phyloP scores from a whole-genome alignment of 371 early-diverging fungal genomes.

The Mucor mucedo region DNA sequence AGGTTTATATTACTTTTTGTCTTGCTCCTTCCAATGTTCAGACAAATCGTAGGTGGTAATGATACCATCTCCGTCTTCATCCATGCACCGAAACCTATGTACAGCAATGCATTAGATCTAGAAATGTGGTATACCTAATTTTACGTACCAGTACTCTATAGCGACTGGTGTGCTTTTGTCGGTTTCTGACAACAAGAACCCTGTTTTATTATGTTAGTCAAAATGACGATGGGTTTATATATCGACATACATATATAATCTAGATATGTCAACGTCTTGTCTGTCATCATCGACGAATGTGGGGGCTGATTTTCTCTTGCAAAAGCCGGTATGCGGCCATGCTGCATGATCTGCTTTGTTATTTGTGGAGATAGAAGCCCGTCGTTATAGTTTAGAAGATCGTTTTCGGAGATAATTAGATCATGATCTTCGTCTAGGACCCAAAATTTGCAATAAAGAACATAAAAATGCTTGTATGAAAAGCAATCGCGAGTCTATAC shows the following conservation, averaged over 20 bases:
- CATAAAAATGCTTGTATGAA: constrained; percentile 96
- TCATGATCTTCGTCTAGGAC: constrained; percentile 85
- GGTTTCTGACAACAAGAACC: constrained; percentile 88
- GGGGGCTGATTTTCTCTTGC: constrained; percentile 3
- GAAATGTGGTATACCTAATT: too few species aligned
- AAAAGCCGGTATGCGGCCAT: constrained; percentile 42
- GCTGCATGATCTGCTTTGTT: constrained; percentile 67
- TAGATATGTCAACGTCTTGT: constrained; percentile 46
- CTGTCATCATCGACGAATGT: background rate
- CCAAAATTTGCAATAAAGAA: constrained; percentile 95
- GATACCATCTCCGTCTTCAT: constrained; percentile 89
- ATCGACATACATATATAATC: constrained; percentile 57
- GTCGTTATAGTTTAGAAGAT: constrained; percentile 70
- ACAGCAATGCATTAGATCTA: background rate
- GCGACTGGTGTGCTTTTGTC: constrained; percentile 82
- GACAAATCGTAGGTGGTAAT: constrained; percentile 85
- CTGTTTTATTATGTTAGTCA: constrained; percentile 23
- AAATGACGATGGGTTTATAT: background rate
- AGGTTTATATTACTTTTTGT: constrained; percentile 28
- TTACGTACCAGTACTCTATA: constrained; percentile 83
- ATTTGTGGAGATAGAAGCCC: constrained; percentile 61
- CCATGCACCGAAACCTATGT: constrained; percentile 81
- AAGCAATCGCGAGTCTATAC: constrained; percentile 72
- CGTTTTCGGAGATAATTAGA: constrained; percentile 64
- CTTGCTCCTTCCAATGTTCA: constrained; percentile 86